A percentile compares a stretch with the other conserved stretches of the same genome.
Conservation (phyloP, 495 filamentous ascomycete genomes). For the Penicillium paradoxum region DNA sequence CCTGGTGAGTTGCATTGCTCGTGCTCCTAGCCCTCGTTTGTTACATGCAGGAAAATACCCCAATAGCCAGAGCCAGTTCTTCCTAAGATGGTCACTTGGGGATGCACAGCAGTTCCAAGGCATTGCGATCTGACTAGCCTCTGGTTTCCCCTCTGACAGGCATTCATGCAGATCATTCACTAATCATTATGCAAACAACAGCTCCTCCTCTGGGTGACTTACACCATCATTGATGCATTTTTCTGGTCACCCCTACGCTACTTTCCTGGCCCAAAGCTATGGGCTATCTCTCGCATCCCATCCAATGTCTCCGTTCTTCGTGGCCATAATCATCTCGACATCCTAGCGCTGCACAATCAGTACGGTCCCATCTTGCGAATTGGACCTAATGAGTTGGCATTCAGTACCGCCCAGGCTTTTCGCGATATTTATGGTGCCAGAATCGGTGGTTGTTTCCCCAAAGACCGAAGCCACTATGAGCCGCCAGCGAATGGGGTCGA, state of each 20-base stretch:
- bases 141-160: neutral
- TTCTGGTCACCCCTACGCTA: constrained; percentile 45
- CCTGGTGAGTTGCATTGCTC: constrained; percentile 23
- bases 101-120: neutral
- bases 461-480: constrained; percentile 21
- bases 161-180: neutral
- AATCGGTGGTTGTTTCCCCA: constrained; percentile 28
- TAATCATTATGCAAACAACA: constrained; percentile 7
- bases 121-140: neutral
- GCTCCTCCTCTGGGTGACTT: constrained; percentile 10
- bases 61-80: neutral
- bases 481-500: constrained; percentile 20
- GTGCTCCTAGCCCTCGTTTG: constrained; percentile 10
- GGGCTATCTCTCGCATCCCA: constrained; percentile 37
- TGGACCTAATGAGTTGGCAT: constrained; percentile 51
- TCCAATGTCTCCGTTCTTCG: constrained; percentile 22
- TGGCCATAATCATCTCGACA: constrained; percentile 19
- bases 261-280: constrained; percentile 49
- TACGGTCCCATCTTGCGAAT: constrained; percentile 52
- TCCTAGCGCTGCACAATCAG: constrained; percentile 25
- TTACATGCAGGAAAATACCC: constrained; percentile 12
- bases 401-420: constrained; percentile 49
- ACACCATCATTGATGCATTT: constrained; percentile 39
- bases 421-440: constrained; percentile 54
- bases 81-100: neutral